Conservation (phyloP, 345 rosid species). For the Angophora floribunda region DNA sequence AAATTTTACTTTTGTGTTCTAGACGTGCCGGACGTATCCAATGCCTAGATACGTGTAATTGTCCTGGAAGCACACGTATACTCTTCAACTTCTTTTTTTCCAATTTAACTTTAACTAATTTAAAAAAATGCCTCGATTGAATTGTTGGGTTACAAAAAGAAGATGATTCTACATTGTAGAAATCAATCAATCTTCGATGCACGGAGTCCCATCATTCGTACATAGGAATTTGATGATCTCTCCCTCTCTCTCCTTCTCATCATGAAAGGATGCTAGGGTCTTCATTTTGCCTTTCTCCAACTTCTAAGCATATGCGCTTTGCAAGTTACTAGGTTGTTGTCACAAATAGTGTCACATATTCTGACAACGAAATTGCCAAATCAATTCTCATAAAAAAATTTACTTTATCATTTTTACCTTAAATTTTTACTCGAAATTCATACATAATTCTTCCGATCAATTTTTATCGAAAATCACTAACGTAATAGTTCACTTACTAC, state of each 20-base stretch:
- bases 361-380: too few species aligned
- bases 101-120: background rate
- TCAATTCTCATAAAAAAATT: fast-evolving
- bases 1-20: background rate
- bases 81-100: background rate
- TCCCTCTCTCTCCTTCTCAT: background rate
- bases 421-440: background rate
- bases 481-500: too few species aligned
- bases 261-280: background rate
- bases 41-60: background rate
- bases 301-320: background rate
- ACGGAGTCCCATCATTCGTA: background rate
- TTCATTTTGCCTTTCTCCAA: background rate
- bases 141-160: conserved; percentile 11
- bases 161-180: conserved; percentile 16
- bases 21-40: background rate
- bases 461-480: fast-evolving
- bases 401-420: fast-evolving
- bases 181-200: conserved; percentile 1
- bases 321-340: background rate
- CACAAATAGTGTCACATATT: background rate
- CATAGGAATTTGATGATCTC: background rate
- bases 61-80: background rate
- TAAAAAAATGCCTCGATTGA: background rate
- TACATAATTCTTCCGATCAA: fast-evolving